Evolutionary conservation across 2,329 filamentous ascomycete genomes (phyloP).

Genomic region (Aotearoamyces nothofagi): DNA sequence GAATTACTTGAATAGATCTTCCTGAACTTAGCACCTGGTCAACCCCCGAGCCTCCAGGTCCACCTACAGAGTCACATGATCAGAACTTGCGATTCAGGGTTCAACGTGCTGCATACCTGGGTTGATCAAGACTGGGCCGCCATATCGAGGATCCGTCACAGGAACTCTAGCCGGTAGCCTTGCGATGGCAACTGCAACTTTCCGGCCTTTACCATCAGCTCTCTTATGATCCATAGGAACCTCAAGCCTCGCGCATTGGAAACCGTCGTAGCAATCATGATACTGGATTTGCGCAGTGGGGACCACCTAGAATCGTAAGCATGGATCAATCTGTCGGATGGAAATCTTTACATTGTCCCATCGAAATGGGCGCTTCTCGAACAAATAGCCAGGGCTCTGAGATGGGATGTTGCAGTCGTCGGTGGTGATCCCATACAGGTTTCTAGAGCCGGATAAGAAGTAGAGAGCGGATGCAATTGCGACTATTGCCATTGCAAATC

Average conservation of each 20-base stretch:
- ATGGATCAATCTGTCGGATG: too few relatives aligned
- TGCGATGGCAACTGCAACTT: conserved; percentile 23
- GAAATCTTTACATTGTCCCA: neutral
- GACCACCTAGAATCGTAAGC: conserved; percentile 1
- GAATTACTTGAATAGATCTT: conserved; percentile 13
- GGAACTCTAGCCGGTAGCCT: conserved; percentile 22
- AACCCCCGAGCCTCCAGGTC: conserved; percentile 24
- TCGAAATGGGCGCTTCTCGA: too few relatives aligned
- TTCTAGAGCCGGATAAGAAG: too few relatives aligned
- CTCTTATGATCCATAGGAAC: conserved; percentile 24
- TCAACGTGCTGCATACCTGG: conserved; percentile 14
- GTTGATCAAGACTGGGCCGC: conserved; percentile 24
- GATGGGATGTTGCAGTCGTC: too few relatives aligned
- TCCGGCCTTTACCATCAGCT: conserved; percentile 10
- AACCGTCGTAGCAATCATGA: conserved; percentile 19
- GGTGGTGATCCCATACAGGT: too few relatives aligned
- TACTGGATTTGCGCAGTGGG: conserved; percentile 11
- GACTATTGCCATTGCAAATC: too few relatives aligned
- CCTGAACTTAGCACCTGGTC: conserved; percentile 13
- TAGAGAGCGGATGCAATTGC: too few relatives aligned
- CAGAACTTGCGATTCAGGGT: neutral
- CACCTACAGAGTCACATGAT: conserved; percentile 9
- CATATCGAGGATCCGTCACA: conserved; percentile 20
- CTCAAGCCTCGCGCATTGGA: conserved; percentile 23
- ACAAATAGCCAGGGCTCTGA: too few relatives aligned